Evolutionary conservation across 495 filamentous ascomycete genomes (phyloP).

Genomic region (Penicillium taxi): DNA sequence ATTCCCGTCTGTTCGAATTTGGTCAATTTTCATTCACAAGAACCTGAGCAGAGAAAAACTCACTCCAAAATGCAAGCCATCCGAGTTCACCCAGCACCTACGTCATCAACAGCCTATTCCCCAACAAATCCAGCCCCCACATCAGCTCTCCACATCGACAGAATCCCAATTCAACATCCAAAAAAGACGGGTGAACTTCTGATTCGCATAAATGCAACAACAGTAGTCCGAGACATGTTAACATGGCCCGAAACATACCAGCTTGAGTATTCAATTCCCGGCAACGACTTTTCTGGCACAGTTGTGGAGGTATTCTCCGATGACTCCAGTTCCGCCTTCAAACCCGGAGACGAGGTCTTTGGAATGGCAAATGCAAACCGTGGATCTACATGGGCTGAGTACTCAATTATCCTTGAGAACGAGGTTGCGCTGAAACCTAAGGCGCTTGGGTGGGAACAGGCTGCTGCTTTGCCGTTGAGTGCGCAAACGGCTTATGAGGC

Average conservation of each 20-base stretch:
- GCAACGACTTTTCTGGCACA: conserved; percentile 40
- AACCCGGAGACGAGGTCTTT: conserved; percentile 28
- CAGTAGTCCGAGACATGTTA: conserved; percentile 25
- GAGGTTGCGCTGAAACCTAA: conserved; percentile 24
- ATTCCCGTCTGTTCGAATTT: no score
- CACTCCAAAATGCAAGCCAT: conserved; percentile 28
- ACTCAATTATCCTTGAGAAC: conserved; percentile 13
- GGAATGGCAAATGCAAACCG: conserved; percentile 23
- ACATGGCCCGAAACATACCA: conserved; percentile 30
- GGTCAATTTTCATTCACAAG: no score
- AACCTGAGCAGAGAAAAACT: no score
- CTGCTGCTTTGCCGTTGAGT: conserved; percentile 27
- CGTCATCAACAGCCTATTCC: conserved; percentile 13
- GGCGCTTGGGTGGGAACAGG: conserved; percentile 12
- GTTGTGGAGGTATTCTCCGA: conserved; percentile 18
- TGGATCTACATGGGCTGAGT: conserved; percentile 25
- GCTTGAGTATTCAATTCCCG: conserved; percentile 22
- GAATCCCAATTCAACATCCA: conserved; percentile 21
- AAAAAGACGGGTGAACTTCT: conserved; percentile 16
- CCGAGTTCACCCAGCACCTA: conserved; percentile 26
- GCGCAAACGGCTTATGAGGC: conserved; percentile 30
- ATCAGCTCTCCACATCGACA: conserved; percentile 24
- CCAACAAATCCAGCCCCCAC: conserved; percentile 29
- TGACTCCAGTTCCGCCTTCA: conserved; percentile 8
- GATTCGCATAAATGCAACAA: conserved; percentile 24